Percentiles rank a stretch among this genome's conserved stretches.
phyloP scores from a whole-genome alignment of 164 flowering plant genomes.

The Kalanchoe fedtschenkoi region DNA sequence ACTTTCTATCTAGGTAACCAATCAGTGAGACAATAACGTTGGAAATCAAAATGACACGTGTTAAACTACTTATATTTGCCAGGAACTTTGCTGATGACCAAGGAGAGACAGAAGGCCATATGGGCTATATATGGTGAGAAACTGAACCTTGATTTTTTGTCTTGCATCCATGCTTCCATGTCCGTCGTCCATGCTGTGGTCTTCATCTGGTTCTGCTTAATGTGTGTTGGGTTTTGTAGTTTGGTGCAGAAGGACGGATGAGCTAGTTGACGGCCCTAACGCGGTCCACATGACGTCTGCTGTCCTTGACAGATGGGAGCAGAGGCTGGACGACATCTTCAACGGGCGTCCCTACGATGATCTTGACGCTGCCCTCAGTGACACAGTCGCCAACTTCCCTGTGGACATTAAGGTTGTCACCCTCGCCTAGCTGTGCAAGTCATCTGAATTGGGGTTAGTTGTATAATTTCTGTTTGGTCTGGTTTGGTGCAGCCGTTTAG shows the following conservation, averaged over 20 bases:
- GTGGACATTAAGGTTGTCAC: constrained; percentile 52
- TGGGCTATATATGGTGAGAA: constrained; percentile 75
- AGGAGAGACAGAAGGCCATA: constrained; percentile 58
- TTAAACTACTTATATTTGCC: constrained; percentile 11
- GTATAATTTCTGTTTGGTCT: not conserved
- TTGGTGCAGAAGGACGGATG: constrained; percentile 85
- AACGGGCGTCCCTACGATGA: constrained; percentile 58
- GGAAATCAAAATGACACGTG: not conserved
- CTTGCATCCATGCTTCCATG: not conserved
- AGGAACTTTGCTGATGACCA: constrained; percentile 72
- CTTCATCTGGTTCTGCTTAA: not conserved
- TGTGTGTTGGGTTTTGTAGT: constrained; percentile 22
- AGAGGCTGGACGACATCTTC: constrained; percentile 52
- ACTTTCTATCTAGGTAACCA: constrained; percentile 59
- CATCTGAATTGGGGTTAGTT: not conserved
- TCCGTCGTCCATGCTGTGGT: too few species aligned
- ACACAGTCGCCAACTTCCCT: constrained; percentile 54
- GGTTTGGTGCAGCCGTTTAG: constrained; percentile 51
- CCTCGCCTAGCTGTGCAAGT: too few species aligned
- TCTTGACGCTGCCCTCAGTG: constrained; percentile 65
- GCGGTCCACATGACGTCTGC: constrained; percentile 31
- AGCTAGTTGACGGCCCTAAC: constrained; percentile 75
- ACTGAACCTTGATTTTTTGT: not conserved
- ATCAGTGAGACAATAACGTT: not conserved
- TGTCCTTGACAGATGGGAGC: constrained; percentile 72